phyloP scores from a whole-genome alignment of 2,329 filamentous ascomycete genomes.

The Trichoderma semiorbis region DNA sequence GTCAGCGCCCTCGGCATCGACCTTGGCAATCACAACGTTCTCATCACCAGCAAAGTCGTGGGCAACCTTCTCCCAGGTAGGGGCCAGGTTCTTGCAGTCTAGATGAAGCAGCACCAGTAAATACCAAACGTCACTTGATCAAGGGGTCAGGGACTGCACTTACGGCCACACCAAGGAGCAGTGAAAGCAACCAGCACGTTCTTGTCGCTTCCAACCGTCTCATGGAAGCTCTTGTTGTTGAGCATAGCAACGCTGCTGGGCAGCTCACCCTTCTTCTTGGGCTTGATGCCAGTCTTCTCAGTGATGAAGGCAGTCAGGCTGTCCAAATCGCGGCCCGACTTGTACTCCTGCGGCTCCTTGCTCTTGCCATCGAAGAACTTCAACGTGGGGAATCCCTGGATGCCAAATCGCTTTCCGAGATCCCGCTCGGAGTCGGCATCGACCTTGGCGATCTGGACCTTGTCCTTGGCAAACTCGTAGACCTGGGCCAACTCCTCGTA shows the following conservation, averaged over 20 bases:
- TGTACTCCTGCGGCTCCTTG: constrained; percentile 80
- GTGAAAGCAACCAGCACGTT: constrained; percentile 94
- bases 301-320: constrained; percentile 75
- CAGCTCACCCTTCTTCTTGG: constrained; percentile 70
- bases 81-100: constrained; percentile 97
- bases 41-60: constrained; percentile 74
- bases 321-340: constrained; percentile 81
- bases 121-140: background rate
- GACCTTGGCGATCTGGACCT: constrained; percentile 89
- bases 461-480: constrained; percentile 67
- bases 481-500: constrained; percentile 76
- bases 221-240: constrained; percentile 74
- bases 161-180: constrained; percentile 97
- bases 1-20: constrained; percentile 87
- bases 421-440: constrained; percentile 87
- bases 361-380: constrained; percentile 98
- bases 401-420: constrained; percentile 79
- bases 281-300: constrained; percentile 82
- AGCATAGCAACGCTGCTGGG: constrained; percentile 76
- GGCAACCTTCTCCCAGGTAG: constrained; percentile 84
- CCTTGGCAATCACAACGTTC: constrained; percentile 84
- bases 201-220: constrained; percentile 77
- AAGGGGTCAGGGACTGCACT: constrained; percentile 34
- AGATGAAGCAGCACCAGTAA: background rate
- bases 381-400: constrained; percentile 93